Evolutionary conservation across 805 yeast species (phyloP).

Genomic region (Suhomyces sp.): DNA sequence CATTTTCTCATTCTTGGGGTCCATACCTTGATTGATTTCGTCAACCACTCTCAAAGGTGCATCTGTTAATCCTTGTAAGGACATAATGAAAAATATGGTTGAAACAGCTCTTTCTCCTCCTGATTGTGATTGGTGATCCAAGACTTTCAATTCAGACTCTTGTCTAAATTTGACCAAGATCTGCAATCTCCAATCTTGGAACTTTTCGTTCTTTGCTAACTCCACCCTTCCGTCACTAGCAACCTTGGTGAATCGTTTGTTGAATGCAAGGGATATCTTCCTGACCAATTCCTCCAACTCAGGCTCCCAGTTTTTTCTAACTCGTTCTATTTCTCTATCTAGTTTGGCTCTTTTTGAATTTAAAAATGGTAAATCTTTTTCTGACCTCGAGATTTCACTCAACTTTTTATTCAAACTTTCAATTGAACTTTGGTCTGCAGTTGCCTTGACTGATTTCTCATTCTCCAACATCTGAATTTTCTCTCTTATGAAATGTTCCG

Average conservation of each 20-base stretch:
- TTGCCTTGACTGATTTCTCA: constrained; percentile 37
- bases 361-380: constrained; percentile 37
- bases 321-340: constrained; percentile 34
- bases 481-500: constrained; percentile 34
- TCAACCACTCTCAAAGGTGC: constrained; percentile 96
- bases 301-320: constrained; percentile 57
- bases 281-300: constrained; percentile 51
- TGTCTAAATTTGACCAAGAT: constrained; percentile 85
- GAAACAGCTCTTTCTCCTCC: constrained; percentile 98
- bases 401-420: constrained; percentile 40
- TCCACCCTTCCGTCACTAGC: constrained; percentile 89
- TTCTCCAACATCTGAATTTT: constrained; percentile 46
- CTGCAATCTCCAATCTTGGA: constrained; percentile 76
- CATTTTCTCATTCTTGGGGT: constrained; percentile 81
- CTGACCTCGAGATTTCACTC: constrained; percentile 29
- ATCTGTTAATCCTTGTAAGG: constrained; percentile 80
- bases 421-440: constrained; percentile 37
- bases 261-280: constrained; percentile 61
- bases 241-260: constrained; percentile 62
- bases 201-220: constrained; percentile 49
- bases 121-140: constrained; percentile 87
- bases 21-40: constrained; percentile 99
- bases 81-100: constrained; percentile 84
- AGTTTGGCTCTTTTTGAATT: constrained; percentile 21
- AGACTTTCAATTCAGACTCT: constrained; percentile 59